Base-by-base conservation (phyloP, 805 yeast species). In the Hanseniaspora guilliermondii region DNA sequence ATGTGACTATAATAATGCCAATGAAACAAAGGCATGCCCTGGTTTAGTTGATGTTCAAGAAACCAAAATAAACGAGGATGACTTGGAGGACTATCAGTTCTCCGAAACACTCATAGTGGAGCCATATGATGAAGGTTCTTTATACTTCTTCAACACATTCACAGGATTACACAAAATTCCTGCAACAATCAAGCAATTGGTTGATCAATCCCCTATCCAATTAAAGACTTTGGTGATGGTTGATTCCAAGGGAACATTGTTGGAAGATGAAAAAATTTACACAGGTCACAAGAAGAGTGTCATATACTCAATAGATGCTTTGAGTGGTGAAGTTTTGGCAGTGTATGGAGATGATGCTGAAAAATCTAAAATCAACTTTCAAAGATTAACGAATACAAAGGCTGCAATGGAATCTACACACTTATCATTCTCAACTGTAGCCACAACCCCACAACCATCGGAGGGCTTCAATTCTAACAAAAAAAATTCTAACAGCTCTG, bases 201-300 rank as follows among this genome's bases (percentile, higher is more conserved):
- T 93, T 0, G 65, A 79, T 57, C 83, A 86, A 59, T 84, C 96
- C 1, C 98, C 98, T 0, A 86, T 91, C 65, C 82, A 93, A 2
- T 67, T 87, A 24, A 70, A 68, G 52, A 64, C 70, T 3, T 57
- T 65, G 27, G 53, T 68, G 12, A 60, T 63, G 6, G 80, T 83
- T 3, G 85, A 81, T 59, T 64, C 62, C 17, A 38, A 58, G 6
- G 70, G 70, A 4, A 62, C 65, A 4, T 48, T 58, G 2, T 42
- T 65, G 2, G 78, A 74, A 49, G 82, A 77, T 60, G 93, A 87
- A 64, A 86, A 85, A 61, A 77, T 87, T 2, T 93, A 88, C 67
- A 89, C 97, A 0, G 98, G 98, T 3, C 73, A 81, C 5, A 73
- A 93, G 56, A 78, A 75, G 50, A 80, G 97, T 0, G 79, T 87